Evolutionary conservation across 75 land plant species (phyloP).

Genomic region (Larix kaempferi): DNA sequence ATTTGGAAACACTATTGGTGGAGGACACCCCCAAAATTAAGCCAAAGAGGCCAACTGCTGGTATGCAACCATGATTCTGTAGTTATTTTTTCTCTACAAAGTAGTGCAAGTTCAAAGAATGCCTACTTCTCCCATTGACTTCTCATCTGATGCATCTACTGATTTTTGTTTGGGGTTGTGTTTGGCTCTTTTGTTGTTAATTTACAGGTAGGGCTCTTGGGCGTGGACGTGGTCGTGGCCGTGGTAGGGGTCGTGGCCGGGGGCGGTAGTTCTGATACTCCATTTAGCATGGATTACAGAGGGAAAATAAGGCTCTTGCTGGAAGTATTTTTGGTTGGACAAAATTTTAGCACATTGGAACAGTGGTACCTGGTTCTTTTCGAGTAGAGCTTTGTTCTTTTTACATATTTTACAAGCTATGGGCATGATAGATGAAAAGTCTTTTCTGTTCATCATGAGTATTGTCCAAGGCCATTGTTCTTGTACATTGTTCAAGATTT

Average conservation of each 20-base stretch:
- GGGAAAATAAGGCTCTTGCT: too few species aligned
- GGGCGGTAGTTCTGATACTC: constrained; percentile 38
- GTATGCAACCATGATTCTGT: constrained; percentile 20
- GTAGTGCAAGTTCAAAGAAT: not conserved
- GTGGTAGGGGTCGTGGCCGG: constrained; percentile 86
- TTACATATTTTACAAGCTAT: too few species aligned
- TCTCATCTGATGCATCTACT: not conserved
- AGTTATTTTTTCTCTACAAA: not conserved
- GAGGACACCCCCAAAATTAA: constrained; percentile 91
- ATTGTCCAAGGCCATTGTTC: too few species aligned
- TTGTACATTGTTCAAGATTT: too few species aligned
- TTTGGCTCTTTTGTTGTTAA: not conserved
- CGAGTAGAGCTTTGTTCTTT: too few species aligned
- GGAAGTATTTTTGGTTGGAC: too few species aligned
- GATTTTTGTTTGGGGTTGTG: not conserved
- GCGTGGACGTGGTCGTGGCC: constrained; percentile 77
- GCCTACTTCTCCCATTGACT: not conserved
- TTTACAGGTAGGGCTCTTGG: constrained; percentile 70
- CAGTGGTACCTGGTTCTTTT: too few species aligned
- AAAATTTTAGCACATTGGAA: too few species aligned
- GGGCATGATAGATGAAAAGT: too few species aligned
- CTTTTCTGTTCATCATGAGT: too few species aligned
- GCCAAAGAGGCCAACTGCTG: constrained; percentile 93
- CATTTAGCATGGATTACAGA: too few species aligned
- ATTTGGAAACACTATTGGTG: constrained; percentile 78